Conservation (phyloP, 257 asterid genomes). For the Craterostigma plantagineum region DNA sequence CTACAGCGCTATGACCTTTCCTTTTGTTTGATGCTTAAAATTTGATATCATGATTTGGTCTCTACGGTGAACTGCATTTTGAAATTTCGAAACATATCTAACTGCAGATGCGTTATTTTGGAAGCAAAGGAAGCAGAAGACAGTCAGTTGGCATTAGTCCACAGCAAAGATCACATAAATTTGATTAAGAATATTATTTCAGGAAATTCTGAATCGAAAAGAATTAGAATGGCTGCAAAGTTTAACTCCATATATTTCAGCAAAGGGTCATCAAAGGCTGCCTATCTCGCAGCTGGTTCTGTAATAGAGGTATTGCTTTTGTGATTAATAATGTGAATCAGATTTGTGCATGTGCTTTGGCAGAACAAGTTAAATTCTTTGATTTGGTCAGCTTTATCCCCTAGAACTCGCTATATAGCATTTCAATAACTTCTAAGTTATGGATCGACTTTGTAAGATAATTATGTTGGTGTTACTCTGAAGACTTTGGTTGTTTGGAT, state of each 20-base stretch:
- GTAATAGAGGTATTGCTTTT: constrained; percentile 50
- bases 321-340: constrained; percentile 7
- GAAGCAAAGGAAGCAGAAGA: constrained; percentile 55
- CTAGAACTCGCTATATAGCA: no score
- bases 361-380: no score
- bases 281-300: constrained; percentile 87
- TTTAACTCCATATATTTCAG: constrained; percentile 80
- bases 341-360: no score
- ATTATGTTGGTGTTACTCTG: no score
- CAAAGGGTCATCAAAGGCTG: constrained; percentile 80
- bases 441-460: constrained; percentile 1
- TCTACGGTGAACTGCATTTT: not conserved
- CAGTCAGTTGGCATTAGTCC: constrained; percentile 54
- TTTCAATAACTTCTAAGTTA: no score
- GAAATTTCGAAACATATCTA: not conserved
- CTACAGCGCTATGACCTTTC: no score
- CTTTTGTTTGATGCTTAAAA: no score
- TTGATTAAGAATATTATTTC: constrained; percentile 61
- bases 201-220: constrained; percentile 15
- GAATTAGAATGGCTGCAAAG: constrained; percentile 27
- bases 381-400: no score
- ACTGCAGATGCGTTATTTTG: constrained; percentile 51
- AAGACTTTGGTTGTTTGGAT: no score
- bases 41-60: not conserved
- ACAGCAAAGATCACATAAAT: constrained; percentile 39